phyloP scores from a whole-genome alignment of 441 rosid species.

The Biscutella laevigata region DNA sequence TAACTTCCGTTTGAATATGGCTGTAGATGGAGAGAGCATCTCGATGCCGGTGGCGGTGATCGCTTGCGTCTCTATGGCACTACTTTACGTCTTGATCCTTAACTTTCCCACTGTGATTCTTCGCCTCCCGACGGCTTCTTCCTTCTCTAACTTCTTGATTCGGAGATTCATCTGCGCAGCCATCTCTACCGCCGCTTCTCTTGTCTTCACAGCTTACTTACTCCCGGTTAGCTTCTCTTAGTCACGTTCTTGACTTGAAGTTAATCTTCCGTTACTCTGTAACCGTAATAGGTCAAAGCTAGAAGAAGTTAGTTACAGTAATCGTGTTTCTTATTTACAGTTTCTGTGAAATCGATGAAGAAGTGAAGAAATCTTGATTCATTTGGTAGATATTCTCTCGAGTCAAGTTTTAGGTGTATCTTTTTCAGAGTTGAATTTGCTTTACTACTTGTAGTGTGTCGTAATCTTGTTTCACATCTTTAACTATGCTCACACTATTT shows the following conservation, averaged over 20 bases:
- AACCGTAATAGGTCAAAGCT: too few species aligned
- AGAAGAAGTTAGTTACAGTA: too few species aligned
- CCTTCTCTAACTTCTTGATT: constrained; percentile 48
- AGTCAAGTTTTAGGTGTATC: background rate
- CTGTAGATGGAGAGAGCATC: constrained; percentile 16
- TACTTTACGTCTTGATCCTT: constrained; percentile 57
- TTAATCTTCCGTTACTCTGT: background rate
- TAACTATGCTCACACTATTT: background rate
- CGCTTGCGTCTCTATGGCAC: constrained; percentile 47
- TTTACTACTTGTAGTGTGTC: background rate
- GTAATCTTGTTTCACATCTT: too few species aligned
- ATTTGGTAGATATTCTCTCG: too few species aligned
- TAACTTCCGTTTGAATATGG: constrained; percentile 10
- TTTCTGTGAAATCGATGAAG: too few species aligned
- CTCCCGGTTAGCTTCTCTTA: constrained; percentile 64
- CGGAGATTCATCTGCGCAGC: constrained; percentile 76
- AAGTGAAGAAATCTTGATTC: background rate
- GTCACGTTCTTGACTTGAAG: background rate
- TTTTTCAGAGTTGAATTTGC: background rate
- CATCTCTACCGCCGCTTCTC: constrained; percentile 45
- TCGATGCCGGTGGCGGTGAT: constrained; percentile 40
- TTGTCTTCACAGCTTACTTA: constrained; percentile 40
- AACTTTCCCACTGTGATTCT: constrained; percentile 66
- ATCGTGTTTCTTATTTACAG: too few species aligned
- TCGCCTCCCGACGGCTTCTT: constrained; percentile 63